Conservation (phyloP, 1,284 basidiomycete species). For the Ganoderma leucocontextum region DNA sequence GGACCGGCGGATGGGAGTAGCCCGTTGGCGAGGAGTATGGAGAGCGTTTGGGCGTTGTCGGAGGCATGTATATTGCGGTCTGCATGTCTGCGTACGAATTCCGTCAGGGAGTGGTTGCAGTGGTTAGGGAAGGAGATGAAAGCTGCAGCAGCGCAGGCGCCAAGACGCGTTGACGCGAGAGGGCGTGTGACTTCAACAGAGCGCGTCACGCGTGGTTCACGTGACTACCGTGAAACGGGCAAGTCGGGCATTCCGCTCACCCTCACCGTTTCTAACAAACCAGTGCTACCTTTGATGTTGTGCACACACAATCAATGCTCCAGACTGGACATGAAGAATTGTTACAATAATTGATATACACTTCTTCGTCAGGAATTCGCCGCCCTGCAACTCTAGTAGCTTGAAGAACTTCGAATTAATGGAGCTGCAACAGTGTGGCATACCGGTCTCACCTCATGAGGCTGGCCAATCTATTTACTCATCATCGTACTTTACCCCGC, state of each 20-base stretch:
- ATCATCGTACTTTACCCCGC: neutral
- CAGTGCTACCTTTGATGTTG: no score
- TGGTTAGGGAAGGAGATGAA: neutral
- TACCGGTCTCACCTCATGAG: neutral
- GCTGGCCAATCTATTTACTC: neutral
- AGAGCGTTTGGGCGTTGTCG: conserved; percentile 24
- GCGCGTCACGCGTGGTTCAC: neutral
- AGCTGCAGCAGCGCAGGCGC: neutral
- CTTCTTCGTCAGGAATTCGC: neutral
- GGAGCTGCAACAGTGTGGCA: neutral
- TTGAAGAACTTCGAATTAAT: neutral
- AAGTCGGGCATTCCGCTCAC: neutral
- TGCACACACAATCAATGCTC: neutral
- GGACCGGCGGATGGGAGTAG: conserved; percentile 29
- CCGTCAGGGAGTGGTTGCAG: neutral
- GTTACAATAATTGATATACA: neutral
- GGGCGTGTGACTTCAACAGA: conserved; percentile 10
- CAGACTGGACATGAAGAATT: neutral
- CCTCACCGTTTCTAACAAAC: neutral
- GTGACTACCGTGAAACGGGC: neutral
- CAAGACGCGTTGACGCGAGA: neutral
- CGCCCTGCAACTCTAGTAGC: neutral
- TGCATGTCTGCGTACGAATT: conserved; percentile 19
- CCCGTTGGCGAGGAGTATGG: conserved; percentile 11
- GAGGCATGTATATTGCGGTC: conserved; percentile 18